These are phyloP conservation scores for Bruguiera parviflora DNA, from an alignment of 345 rosid species.

Conservation along the genomic window DNA sequence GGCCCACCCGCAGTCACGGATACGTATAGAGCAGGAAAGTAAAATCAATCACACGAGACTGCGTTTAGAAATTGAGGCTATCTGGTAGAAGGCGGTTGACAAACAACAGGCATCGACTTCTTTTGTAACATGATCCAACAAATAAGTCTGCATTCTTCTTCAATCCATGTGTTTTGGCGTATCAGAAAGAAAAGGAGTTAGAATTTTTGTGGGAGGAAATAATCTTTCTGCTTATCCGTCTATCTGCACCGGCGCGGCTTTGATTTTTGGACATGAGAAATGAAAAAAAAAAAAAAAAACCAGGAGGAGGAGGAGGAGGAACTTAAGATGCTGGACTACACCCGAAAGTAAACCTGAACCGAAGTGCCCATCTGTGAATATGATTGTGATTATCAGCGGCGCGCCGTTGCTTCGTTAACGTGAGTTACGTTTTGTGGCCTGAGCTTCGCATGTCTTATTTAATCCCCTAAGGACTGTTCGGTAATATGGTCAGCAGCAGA, in stretches of 20 bases:
- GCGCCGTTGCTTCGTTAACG: no score
- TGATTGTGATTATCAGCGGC: no score
- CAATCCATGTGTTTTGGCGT: conserved; percentile 17
- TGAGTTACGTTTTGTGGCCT: no score
- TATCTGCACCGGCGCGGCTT: conserved; percentile 18
- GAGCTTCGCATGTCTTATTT: no score
- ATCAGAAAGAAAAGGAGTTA: not conserved
- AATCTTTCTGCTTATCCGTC: conserved; percentile 10
- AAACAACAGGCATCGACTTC: conserved; percentile 9
- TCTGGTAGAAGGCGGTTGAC: not conserved
- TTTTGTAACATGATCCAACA: conserved; percentile 9
- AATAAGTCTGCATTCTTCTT: not conserved
- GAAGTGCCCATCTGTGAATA: no score
- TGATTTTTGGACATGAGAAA: conserved; percentile 16
- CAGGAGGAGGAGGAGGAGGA: no score
- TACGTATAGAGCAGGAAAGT: conserved; percentile 5
- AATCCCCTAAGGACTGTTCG: no score
- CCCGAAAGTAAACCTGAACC: no score
- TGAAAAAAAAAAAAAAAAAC: no score
- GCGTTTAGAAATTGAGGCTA: not conserved
- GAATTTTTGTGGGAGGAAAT: not conserved
- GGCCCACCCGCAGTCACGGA: conserved; percentile 33
- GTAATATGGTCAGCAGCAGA: no score
- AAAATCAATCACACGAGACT: conserved; percentile 22
- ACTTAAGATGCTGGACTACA: no score